A percentile compares a stretch with the other conserved stretches of the same genome.
Evolutionary conservation across 2,329 filamentous ascomycete species (phyloP).

Genomic region (Apiospora koreana): DNA sequence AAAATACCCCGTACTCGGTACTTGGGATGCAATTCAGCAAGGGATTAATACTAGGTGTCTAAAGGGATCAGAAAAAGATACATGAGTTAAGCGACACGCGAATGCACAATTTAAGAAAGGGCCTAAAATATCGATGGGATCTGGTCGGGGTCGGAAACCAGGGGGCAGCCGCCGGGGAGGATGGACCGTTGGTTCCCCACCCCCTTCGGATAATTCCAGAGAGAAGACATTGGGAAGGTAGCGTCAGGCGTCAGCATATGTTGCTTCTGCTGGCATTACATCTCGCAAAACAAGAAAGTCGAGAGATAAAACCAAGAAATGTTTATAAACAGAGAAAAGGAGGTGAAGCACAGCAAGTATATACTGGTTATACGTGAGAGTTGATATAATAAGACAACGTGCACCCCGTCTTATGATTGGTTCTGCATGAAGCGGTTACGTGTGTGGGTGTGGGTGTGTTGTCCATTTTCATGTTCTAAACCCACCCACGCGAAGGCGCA

Average conservation of each 20-base stretch:
- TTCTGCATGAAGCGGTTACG: neutral
- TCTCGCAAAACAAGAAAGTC: neutral
- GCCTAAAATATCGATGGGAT: neutral
- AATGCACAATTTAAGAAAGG: neutral
- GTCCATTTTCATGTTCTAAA: neutral
- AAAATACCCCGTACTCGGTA: no score
- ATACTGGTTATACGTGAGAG: neutral
- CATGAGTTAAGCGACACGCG: neutral
- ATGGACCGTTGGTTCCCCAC: neutral
- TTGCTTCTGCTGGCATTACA: neutral
- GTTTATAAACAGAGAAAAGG: neutral
- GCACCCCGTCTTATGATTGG: neutral
- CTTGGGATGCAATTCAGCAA: neutral
- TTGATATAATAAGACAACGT: neutral
- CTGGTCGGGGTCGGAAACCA: neutral
- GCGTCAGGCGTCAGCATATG: neutral
- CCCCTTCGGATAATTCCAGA: neutral
- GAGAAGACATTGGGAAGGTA: neutral
- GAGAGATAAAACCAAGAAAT: neutral
- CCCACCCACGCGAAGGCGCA: neutral
- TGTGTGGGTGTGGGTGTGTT: neutral
- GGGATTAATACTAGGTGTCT: neutral
- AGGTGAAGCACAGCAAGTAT: neutral
- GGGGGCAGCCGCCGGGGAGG: neutral
- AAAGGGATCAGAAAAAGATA: neutral